These are phyloP conservation scores for Kuraishia capsulata DNA, from an alignment of 805 yeast genomes.

Conservation along the genomic window DNA sequence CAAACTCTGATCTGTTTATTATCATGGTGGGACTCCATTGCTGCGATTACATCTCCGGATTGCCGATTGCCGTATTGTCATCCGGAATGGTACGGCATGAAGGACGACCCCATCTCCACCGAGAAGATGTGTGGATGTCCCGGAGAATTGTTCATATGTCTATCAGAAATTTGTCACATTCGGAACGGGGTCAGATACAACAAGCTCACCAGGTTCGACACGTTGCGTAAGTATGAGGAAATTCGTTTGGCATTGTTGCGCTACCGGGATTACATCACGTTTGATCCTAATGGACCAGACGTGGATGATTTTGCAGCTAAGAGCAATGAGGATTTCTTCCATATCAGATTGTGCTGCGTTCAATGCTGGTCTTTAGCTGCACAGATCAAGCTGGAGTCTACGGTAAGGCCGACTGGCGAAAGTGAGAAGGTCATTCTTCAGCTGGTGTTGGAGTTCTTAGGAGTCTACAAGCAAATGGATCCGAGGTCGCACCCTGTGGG, in stretches of 20 bases:
- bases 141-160: conserved; percentile 25
- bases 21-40: conserved; percentile 33
- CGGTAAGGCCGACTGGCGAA: conserved; percentile 17
- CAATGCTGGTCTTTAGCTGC: conserved; percentile 35
- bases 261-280: conserved; percentile 24
- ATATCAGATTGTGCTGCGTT: conserved; percentile 23
- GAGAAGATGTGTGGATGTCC: conserved; percentile 33
- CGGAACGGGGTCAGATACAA: conserved; percentile 8
- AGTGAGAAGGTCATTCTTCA: conserved; percentile 15
- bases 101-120: conserved; percentile 18
- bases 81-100: conserved; percentile 27
- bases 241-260: conserved; percentile 17
- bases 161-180: conserved; percentile 24
- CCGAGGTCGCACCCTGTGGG: conserved; percentile 27
- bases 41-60: conserved; percentile 31
- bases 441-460: conserved; percentile 29
- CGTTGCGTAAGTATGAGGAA: conserved; percentile 12
- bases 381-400: conserved; percentile 16
- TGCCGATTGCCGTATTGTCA: conserved; percentile 30
- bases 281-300: conserved; percentile 3
- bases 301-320: neutral
- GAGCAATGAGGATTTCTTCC: conserved; percentile 10
- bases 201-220: conserved; percentile 3
- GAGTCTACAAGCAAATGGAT: conserved; percentile 29
- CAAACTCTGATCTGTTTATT: conserved; percentile 22